Conservation (phyloP, 495 filamentous ascomycete genomes). For the Aspergillus haitiensis region DNA sequence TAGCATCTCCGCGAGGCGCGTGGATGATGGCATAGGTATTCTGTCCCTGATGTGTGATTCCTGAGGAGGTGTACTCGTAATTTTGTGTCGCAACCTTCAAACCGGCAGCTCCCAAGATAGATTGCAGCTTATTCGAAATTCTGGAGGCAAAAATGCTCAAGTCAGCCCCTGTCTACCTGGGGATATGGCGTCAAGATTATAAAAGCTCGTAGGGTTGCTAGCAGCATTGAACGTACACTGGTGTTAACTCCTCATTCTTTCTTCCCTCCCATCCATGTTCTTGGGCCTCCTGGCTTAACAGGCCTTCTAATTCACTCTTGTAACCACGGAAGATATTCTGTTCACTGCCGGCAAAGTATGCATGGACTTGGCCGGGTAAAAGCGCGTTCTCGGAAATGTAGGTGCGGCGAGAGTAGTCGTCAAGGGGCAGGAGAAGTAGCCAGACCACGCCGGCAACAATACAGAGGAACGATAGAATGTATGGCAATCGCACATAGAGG, state of each 20-base stretch:
- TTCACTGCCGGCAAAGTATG: constrained; percentile 94
- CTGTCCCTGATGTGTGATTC: constrained; percentile 73
- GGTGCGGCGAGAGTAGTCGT: constrained; percentile 87
- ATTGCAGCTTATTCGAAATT: constrained; percentile 66
- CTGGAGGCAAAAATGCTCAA: constrained; percentile 31
- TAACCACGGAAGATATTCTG: constrained; percentile 94
- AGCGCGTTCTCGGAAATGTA: constrained; percentile 99
- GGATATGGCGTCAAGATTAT: too few relatives aligned
- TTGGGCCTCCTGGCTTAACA: constrained; percentile 28
- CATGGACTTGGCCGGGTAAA: constrained; percentile 93
- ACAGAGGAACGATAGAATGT: constrained; percentile 73
- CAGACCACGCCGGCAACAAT: constrained; percentile 85
- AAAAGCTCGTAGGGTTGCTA: not conserved
- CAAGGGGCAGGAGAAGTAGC: constrained; percentile 88
- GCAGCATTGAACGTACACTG: constrained; percentile 44
- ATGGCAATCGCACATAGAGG: constrained; percentile 43
- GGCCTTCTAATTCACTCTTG: constrained; percentile 71
- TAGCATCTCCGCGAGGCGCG: constrained; percentile 94
- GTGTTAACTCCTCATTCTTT: constrained; percentile 34
- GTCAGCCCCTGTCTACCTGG: not conserved
- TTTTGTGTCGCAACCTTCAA: constrained; percentile 83
- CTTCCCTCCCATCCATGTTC: constrained; percentile 16
- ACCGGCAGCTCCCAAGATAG: constrained; percentile 72
- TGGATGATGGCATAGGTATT: constrained; percentile 96
- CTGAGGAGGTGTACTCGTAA: constrained; percentile 75